A percentile compares a stretch with the other conserved stretches of the same genome.
phyloP scores from a whole-genome alignment of 345 rosid species.

The Schrenkiella parvula region DNA sequence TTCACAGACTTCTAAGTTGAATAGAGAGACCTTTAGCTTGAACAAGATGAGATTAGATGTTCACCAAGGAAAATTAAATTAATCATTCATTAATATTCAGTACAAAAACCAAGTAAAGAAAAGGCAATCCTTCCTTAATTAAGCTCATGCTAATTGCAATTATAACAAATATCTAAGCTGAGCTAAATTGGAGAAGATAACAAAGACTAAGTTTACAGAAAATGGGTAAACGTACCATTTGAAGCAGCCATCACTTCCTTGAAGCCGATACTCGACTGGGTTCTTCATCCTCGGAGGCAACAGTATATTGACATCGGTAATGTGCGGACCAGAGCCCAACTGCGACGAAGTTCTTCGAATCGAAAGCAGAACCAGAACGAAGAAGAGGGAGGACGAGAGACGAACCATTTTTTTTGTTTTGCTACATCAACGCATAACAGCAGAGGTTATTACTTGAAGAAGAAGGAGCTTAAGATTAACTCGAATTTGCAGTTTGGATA shows the following conservation, averaged over 20 bases:
- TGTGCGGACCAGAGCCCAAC: constrained; percentile 71
- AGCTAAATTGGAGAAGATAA: not conserved
- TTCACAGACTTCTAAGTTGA: not conserved
- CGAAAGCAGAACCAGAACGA: constrained; percentile 22
- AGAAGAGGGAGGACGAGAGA: constrained; percentile 20
- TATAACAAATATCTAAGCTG: not conserved
- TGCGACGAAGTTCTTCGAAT: constrained; percentile 32
- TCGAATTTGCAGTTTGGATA: not conserved
- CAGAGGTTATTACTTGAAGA: not conserved
- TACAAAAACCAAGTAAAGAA: not conserved
- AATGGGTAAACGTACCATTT: constrained; percentile 51
- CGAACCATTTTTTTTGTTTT: constrained; percentile 30
- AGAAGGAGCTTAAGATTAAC: not conserved
- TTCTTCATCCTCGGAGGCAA: constrained; percentile 89
- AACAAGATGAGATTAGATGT: not conserved
- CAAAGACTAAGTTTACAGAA: not conserved
- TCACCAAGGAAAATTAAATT: not conserved
- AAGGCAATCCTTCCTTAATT: not conserved
- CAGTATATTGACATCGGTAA: constrained; percentile 83
- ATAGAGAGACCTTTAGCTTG: not conserved
- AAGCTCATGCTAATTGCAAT: not conserved
- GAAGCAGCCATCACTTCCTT: constrained; percentile 97
- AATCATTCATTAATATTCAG: not conserved
- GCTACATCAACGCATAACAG: constrained; percentile 19
- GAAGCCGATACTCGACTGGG: constrained; percentile 89